Conservation (phyloP, 75 land plant genomes). For the Sequoia sempervirens region DNA sequence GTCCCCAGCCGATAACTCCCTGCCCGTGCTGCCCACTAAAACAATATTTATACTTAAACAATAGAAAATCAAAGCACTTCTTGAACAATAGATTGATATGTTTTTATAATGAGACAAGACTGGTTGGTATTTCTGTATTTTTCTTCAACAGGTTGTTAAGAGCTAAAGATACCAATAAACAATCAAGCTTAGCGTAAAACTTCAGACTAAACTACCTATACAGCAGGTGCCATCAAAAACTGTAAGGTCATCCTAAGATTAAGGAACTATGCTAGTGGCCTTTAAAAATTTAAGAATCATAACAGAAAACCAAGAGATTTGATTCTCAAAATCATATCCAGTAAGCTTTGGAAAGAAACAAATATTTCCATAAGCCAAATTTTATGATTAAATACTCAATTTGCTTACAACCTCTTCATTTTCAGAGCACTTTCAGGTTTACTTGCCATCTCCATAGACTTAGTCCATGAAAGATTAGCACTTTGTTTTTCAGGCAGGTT, state of each 20-base stretch:
- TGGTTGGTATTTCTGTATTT: neutral
- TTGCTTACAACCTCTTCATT: neutral
- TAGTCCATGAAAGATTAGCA: neutral
- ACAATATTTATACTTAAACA: neutral
- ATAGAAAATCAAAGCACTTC: too few relatives aligned
- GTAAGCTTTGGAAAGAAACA: too few relatives aligned
- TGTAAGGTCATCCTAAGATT: neutral
- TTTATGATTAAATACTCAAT: neutral
- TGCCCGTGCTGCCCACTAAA: neutral
- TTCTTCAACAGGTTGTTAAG: neutral
- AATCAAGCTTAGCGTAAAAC: neutral
- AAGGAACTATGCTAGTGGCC: neutral
- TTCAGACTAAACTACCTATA: neutral
- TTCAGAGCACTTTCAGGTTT: neutral
- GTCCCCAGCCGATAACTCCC: neutral
- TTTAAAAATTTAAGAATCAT: too few relatives aligned
- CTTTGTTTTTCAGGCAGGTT: neutral
- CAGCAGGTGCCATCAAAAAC: neutral
- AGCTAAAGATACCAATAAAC: neutral
- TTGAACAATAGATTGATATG: neutral
- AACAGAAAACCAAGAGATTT: too few relatives aligned
- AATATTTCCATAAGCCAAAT: too few relatives aligned
- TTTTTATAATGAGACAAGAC: neutral
- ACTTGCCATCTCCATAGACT: neutral
- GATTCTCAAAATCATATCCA: too few relatives aligned